Evolutionary conservation across 2,329 filamentous ascomycete genomes (phyloP), one percentile per base, ranked within the genome.

Genomic region (Colletotrichum filicis): DNA sequence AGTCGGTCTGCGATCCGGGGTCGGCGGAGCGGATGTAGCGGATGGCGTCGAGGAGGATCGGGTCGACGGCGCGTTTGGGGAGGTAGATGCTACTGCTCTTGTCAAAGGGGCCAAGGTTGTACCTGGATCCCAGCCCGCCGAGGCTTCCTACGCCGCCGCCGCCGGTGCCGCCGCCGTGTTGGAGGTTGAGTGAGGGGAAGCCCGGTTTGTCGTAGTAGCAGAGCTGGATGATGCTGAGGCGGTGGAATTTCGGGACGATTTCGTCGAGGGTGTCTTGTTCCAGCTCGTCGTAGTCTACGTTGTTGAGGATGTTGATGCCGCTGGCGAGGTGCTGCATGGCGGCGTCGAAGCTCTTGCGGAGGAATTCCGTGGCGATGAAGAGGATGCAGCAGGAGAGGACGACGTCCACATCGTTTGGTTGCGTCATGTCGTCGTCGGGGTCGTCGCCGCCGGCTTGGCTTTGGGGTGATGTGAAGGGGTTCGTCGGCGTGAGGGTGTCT

Each of bases 341-440:
- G 5, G 35, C 60, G 1, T 52, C 60, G 2, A 70, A 60, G 12
- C 66, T 57, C 28, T 64, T 52, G 12, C 66, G 86, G 68, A 90
- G 80, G 75, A 88, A 88, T 76, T 90, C 88, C 57, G 89, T 84
- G 73, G 87, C 87, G 22, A 87, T 85, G 74, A 89, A 88, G 30
- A 89, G 79, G 0, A 88, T 78, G 73, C 87, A 88, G 19, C 85
- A 85, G 2, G 87, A 79, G 11, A 89, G 76, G 0, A 80, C 80
- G 0, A 83, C 74, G 32, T 70, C 67, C 0, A 73, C 66, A 19
- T 73, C 70, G 30, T 42, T 70, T 28, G 49, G 19, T 3, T 26
- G 42, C 5, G 22, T 26, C 22, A 35, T 42, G 0, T 73, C 66
- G 3, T 62, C 57, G 28, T 70, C 37, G 37, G 37, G 37, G 16